Conservation (phyloP, 2,329 filamentous ascomycete genomes). For the Hypoxylon sp. region DNA sequence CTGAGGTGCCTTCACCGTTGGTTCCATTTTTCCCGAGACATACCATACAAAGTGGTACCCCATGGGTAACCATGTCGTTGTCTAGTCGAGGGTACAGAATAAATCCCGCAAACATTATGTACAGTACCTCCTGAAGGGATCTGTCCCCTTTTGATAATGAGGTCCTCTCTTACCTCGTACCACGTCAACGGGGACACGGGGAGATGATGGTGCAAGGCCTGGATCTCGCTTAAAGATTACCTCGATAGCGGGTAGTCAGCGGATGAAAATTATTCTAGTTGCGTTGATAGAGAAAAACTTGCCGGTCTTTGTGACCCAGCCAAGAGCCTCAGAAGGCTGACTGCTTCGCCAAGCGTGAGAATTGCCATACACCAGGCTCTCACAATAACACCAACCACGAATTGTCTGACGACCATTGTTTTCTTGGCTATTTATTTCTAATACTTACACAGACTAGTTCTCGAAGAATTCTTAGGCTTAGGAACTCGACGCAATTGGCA, state of each 20-base stretch:
- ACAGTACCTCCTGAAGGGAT: slow-evolving; percentile 11
- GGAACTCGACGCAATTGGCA: slow-evolving; percentile 14
- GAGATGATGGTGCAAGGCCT: slow-evolving; percentile 28
- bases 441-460: slow-evolving; percentile 28
- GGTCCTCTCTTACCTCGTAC: slow-evolving; percentile 10
- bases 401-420: slow-evolving; percentile 19
- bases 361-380: slow-evolving; percentile 40
- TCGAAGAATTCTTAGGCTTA: slow-evolving; percentile 16
- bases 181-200: slow-evolving; percentile 24
- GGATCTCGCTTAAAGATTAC: slow-evolving; percentile 34
- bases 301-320: slow-evolving; percentile 46
- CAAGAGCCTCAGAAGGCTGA: slow-evolving; percentile 52
- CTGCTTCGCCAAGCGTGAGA: slow-evolving; percentile 47
- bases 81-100: slow-evolving; percentile 34
- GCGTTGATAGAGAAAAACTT: slow-evolving; percentile 38
- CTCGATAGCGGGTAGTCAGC: slow-evolving; percentile 38
- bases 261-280: slow-evolving; percentile 21
- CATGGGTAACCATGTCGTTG: slow-evolving; percentile 43
- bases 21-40: slow-evolving; percentile 40
- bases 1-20: slow-evolving; percentile 29
- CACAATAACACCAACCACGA: slow-evolving; percentile 24
- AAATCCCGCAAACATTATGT: slow-evolving; percentile 42
- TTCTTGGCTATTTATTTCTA: slow-evolving; percentile 39
- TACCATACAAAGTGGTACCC: slow-evolving; percentile 24
- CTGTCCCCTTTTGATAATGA: slow-evolving; percentile 29